A percentile compares a stretch with the other conserved stretches of the same genome.
Conservation (phyloP, 257 asterid species). For the Solanum bulbocastanum region DNA sequence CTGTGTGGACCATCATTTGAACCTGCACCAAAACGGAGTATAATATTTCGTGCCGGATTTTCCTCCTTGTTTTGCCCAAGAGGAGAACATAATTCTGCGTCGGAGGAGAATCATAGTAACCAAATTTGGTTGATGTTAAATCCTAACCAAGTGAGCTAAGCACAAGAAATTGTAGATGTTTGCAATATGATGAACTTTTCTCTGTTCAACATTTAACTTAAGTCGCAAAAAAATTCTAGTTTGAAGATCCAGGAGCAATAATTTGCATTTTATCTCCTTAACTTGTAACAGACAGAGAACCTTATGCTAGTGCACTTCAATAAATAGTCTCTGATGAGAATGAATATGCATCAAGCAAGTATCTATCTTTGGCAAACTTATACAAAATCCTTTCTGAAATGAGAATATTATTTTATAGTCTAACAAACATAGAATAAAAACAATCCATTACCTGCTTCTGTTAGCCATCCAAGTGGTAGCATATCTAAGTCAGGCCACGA, state of each 20-base stretch:
- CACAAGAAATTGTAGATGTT: not conserved
- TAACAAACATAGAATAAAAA: not conserved
- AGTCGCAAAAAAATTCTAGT: not conserved
- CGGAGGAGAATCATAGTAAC: not conserved
- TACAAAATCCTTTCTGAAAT: not conserved
- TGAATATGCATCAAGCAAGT: not conserved
- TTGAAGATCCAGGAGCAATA: not conserved
- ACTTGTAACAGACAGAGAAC: not conserved
- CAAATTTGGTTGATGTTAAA: not conserved
- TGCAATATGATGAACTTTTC: not conserved
- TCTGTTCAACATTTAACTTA: not conserved
- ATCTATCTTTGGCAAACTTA: not conserved
- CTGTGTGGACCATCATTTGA: constrained; percentile 79
- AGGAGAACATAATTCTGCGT: not conserved
- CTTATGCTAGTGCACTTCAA: not conserved
- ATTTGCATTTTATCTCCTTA: not conserved
- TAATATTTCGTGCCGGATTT: not conserved
- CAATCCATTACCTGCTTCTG: constrained; percentile 44
- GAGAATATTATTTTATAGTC: not conserved
- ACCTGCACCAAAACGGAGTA: constrained; percentile 23
- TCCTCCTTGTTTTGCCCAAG: not conserved
- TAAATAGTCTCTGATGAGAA: not conserved
- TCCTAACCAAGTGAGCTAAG: not conserved
- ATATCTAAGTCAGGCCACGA: constrained; percentile 99
- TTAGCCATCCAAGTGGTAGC: constrained; percentile 96